Conservation (phyloP, 1,284 basidiomycete species). For the Vanrija sp. region DNA sequence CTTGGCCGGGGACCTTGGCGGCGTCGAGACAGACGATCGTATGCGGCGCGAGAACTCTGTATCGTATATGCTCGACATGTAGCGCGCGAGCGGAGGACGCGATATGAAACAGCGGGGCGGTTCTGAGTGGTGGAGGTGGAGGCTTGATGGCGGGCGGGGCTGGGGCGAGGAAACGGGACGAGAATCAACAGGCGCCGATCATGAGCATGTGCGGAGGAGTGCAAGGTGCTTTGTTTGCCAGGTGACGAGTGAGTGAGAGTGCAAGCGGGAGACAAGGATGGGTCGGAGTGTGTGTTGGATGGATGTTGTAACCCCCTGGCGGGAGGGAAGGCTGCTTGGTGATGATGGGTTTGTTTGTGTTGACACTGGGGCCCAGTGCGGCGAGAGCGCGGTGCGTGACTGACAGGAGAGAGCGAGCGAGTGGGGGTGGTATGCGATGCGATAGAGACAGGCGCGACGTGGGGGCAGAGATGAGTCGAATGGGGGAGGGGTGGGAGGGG, state of each 20-base stretch:
- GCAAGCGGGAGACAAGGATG: not conserved
- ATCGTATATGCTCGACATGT: slow-evolving; percentile 23
- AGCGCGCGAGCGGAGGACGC: not conserved
- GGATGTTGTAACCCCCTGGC: not conserved
- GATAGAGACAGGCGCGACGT: not conserved
- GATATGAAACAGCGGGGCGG: not conserved
- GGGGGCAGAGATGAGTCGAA: not conserved
- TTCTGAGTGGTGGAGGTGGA: not conserved
- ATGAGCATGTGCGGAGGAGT: not conserved
- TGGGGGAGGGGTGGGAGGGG: not conserved
- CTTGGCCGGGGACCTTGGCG: slow-evolving; percentile 8
- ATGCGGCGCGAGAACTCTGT: slow-evolving; percentile 38
- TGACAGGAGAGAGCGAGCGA: not conserved
- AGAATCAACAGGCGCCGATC: not conserved
- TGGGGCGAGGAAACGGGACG: not conserved
- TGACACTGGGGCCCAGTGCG: not conserved
- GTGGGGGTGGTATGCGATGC: not conserved
- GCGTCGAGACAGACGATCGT: slow-evolving; percentile 21
- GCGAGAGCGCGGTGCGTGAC: not conserved
- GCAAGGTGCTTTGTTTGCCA: not conserved
- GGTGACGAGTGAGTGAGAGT: not conserved
- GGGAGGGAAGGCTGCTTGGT: not conserved
- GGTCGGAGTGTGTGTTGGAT: not conserved
- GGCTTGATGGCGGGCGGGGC: not conserved
- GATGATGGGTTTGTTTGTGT: not conserved